A percentile compares a stretch with the other conserved stretches of the same genome.
Conservation (phyloP, 2,329 filamentous ascomycete species). For the Coniochaeta pulveracea region DNA sequence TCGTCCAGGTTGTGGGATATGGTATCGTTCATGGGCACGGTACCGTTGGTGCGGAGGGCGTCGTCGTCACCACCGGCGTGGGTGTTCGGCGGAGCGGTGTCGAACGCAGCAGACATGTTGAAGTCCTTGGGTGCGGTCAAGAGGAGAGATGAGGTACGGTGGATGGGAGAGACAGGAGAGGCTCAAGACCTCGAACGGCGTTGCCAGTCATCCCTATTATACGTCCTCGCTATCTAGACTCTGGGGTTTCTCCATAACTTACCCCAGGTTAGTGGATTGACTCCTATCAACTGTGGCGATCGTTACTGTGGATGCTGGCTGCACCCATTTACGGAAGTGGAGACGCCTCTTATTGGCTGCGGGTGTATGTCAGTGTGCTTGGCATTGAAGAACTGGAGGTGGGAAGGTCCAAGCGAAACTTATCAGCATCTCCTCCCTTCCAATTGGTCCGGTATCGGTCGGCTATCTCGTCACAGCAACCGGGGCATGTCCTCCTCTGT, state of each 20-base stretch:
- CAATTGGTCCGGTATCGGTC: too few relatives aligned
- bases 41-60: conserved; percentile 1
- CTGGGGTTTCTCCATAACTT: not conserved
- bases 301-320: too few relatives aligned
- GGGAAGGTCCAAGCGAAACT: too few relatives aligned
- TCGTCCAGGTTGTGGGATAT: conserved; percentile 1
- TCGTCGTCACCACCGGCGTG: conserved; percentile 3
- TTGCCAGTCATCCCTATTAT: not conserved
- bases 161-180: not conserved
- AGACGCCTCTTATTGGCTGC: too few relatives aligned
- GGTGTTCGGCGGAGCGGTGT: conserved; percentile 3
- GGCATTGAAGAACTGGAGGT: too few relatives aligned
- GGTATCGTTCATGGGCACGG: conserved; percentile 5
- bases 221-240: not conserved
- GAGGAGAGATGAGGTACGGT: not conserved
- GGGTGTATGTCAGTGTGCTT: too few relatives aligned
- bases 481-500: too few relatives aligned
- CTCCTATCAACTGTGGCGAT: not conserved
- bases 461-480: too few relatives aligned
- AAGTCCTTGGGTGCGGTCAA: too few relatives aligned
- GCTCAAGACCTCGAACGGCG: not conserved
- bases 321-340: too few relatives aligned
- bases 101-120: conserved; percentile 2
- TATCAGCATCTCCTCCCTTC: too few relatives aligned
- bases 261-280: conserved; percentile 2